These are phyloP conservation scores for Hylodesmum podocarpum DNA, from an alignment of 306 rosid species.

Conservation along the genomic window DNA sequence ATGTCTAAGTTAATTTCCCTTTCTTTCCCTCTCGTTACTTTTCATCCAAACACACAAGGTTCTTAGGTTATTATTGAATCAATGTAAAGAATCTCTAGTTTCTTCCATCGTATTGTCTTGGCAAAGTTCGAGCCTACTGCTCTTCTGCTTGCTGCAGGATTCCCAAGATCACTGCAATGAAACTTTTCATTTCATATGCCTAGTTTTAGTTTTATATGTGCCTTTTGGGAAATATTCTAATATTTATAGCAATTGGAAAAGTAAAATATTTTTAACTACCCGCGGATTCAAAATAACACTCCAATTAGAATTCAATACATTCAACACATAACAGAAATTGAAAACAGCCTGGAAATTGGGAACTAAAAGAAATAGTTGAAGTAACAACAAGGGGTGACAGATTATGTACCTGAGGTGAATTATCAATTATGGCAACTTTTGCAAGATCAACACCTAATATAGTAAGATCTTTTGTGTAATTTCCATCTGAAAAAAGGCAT, in stretches of 20 bases:
- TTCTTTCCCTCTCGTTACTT: not conserved
- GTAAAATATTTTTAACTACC: not conserved
- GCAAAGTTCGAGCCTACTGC: not conserved
- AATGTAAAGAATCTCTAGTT: not conserved
- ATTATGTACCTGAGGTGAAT: slow-evolving; percentile 88
- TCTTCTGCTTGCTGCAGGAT: not conserved
- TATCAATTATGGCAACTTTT: slow-evolving; percentile 88
- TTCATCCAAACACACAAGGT: not conserved
- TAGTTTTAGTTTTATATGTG: not conserved
- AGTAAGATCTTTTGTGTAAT: slow-evolving; percentile 92
- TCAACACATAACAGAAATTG: not conserved
- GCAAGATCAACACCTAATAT: slow-evolving; percentile 87
- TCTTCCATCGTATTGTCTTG: not conserved
- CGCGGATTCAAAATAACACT: not conserved
- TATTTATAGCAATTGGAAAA: not conserved
- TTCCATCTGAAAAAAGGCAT: slow-evolving; percentile 87
- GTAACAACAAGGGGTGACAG: slow-evolving; percentile 15
- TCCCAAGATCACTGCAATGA: not conserved
- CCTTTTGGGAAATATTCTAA: not conserved
- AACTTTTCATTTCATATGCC: not conserved
- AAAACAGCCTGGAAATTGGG: slow-evolving; percentile 1
- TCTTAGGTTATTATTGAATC: not conserved
- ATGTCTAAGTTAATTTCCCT: not conserved
- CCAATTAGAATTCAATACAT: slow-evolving; percentile 13
- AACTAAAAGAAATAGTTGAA: not conserved